Evolutionary conservation across 495 filamentous ascomycete genomes (phyloP), one percentile per base, ranked within the genome.

Genomic region (Daldinia grandis): DNA sequence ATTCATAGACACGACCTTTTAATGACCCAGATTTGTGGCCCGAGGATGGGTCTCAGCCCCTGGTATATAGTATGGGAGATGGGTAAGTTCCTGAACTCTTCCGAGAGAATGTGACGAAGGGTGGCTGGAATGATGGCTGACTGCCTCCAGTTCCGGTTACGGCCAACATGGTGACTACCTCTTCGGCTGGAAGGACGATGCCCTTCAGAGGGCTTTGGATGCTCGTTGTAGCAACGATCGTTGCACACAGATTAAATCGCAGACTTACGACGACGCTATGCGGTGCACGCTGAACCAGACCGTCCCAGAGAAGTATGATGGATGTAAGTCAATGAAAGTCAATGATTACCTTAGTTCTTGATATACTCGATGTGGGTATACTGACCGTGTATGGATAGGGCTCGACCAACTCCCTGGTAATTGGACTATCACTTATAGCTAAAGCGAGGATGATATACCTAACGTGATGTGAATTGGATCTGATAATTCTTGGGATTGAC

Each of bases 141-240:
- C 1, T 12, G 28, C 24, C 51, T 21, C 14, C 60, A 81, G 78
- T 0, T 74, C 78, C 19, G 82, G 83, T 14, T 78, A 80, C 50
- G 80, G 79, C 17, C 79, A 82, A 42, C 83, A 84, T 44, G 83
- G 81, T 40, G 83, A 85, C 55, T 85, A 85, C 65, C 60, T 84
- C 10, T 85, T 84, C 71, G 83, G 82, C 35, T 84, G 82, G 81
- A 77, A 81, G 66, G 77, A 66, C 47, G 76, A 83, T 58, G 61
- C 76, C 2, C 75, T 83, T 17, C 81, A 83, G 62, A 66, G 74
- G n/a, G 82, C 80, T 17, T 78, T 84, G 76, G 76, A 85, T 62
- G 76, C 75, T 44, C 69, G 71, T 15, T 84, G 82, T 66, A 73
- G 61, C 51, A 79, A 78, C 42, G 70, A 73, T 14, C 63, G 58